Evolutionary conservation across 257 asterid genomes (phyloP).

Genomic region (Forsythia viridissima): DNA sequence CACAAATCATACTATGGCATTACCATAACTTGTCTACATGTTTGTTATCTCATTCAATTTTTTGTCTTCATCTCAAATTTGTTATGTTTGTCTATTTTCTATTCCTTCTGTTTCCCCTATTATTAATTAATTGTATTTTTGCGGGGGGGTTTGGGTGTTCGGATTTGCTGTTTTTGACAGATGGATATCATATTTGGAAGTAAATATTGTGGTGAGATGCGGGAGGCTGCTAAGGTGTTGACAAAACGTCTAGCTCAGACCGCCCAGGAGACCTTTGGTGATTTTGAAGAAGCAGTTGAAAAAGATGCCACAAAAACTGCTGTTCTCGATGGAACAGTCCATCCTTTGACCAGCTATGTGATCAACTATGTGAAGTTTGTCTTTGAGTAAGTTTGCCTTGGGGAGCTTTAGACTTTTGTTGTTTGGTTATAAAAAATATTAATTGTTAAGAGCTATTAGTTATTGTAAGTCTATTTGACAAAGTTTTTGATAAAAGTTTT

Average conservation of each 20-base stretch:
- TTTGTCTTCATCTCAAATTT: background rate
- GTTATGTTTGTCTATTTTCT: background rate
- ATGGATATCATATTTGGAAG: conserved; percentile 64
- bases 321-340: conserved; percentile 98
- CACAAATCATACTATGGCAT: background rate
- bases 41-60: background rate
- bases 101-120: background rate
- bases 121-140: background rate
- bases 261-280: conserved; percentile 89
- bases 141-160: background rate
- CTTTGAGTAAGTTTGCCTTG: conserved; percentile 66
- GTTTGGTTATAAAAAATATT: background rate
- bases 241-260: conserved; percentile 87
- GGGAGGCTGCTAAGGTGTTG: conserved; percentile 65
- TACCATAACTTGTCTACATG: background rate
- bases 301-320: conserved; percentile 95
- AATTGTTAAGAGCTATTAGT: background rate
- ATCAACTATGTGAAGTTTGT: conserved; percentile 91
- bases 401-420: conserved; percentile 5
- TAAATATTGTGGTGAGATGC: conserved; percentile 70
- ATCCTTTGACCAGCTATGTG: conserved; percentile 95
- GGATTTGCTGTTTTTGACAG: conserved; percentile 42
- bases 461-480: background rate
- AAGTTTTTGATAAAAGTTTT: too few relatives aligned
- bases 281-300: conserved; percentile 97